Base-by-base conservation (phyloP, 768 basidiomycete genomes). In the Kwoniella europaea region DNA sequence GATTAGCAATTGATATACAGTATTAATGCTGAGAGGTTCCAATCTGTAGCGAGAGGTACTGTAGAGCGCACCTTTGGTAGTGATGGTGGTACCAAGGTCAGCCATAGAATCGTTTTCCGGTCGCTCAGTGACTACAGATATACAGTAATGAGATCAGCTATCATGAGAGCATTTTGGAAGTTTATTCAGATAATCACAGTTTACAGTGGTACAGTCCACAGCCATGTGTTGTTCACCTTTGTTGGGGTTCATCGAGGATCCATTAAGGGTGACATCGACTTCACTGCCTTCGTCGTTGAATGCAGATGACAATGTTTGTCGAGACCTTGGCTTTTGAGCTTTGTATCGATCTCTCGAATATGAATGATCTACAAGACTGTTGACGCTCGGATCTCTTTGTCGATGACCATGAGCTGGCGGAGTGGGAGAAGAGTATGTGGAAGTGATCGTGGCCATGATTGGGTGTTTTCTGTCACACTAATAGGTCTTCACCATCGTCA, bases 201-300 rank as follows among this genome's bases (percentile, higher is more conserved):
- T n/a, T 10, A 9, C 22, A 55, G 18, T 10, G 20, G 54, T 3
- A 55, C 10, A 18, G 18, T 50, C 18, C 46, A 15, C 18, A 13
- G 18, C 12, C 12, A 3, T 18, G 46, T 50, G 3, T 50, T 18
- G 12, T 15, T 50, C 18, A 50, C 46, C 46, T 50, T 59, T 7
- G 12, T 59, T 35, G 27, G 16, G 57, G 20, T n/a, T n/a, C 0
- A n/a, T n/a, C n/a, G 62, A 63, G 43, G 24, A 55, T n/a, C 54
- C 54, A 22, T 55, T 9, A 12, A 63, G 62, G 16, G 43, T 63
- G 29, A 63, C 44, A 22, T 63, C 62, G 46, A 63, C 62, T 16
- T 63, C 62, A n/a, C 50, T 44, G 6, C 18, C 20, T 43, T 41
- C 60, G 43, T 62, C 60, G 42, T 7, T 46, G 22, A 29, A 50